These are phyloP conservation scores for Salix udensis DNA, from an alignment of 345 rosid genomes.

Conservation along the genomic window DNA sequence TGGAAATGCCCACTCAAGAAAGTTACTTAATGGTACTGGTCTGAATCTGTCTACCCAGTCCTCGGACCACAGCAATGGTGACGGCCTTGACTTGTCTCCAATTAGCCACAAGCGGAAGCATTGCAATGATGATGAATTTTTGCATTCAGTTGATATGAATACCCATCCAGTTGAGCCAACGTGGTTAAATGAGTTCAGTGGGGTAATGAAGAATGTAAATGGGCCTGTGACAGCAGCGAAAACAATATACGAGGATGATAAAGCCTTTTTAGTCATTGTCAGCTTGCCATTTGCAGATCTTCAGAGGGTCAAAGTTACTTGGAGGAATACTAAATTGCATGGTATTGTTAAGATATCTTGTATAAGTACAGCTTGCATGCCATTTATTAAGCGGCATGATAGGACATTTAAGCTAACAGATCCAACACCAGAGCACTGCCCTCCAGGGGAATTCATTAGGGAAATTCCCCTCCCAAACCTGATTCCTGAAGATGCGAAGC, in stretches of 20 bases:
- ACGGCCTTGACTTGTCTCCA: conserved; percentile 64
- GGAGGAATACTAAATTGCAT: conserved; percentile 65
- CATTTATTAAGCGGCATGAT: conserved; percentile 66
- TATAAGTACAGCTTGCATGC: conserved; percentile 67
- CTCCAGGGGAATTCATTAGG: conserved; percentile 78
- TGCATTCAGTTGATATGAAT: conserved; percentile 52
- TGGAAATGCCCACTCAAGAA: conserved; percentile 45
- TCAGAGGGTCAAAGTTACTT: conserved; percentile 78
- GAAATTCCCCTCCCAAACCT: conserved; percentile 70
- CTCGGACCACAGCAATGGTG: conserved; percentile 56
- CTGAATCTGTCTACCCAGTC: conserved; percentile 77
- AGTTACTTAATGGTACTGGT: conserved; percentile 77
- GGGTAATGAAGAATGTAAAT: conserved; percentile 66
- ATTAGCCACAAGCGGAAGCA: conserved; percentile 61
- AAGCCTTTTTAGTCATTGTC: conserved; percentile 62
- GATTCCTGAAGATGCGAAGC: conserved; percentile 81
- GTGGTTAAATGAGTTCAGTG: conserved; percentile 77
- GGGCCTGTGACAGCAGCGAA: conserved; percentile 93
- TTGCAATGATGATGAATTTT: conserved; percentile 54
- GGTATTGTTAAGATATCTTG: conserved; percentile 87
- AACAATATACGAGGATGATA: conserved; percentile 71
- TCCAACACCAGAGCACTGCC: conserved; percentile 90
- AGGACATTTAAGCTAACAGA: conserved; percentile 90
- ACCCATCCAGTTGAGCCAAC: conserved; percentile 63
- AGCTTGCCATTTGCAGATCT: conserved; percentile 81